Conservation (phyloP, 345 rosid species). For the Pugionium cornutum region DNA sequence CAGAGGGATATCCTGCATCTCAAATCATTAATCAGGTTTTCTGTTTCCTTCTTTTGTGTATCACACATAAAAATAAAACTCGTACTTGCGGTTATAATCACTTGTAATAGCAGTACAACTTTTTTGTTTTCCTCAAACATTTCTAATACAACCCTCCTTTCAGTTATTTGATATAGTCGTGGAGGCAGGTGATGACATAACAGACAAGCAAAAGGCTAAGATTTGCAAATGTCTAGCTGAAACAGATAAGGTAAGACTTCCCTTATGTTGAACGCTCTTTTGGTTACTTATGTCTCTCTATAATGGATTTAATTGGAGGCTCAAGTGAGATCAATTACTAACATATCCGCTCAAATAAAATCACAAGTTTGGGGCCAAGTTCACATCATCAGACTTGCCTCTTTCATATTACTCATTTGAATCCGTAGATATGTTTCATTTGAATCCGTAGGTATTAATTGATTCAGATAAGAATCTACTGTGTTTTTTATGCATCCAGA, state of each 20-base stretch:
- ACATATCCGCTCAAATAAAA: not conserved
- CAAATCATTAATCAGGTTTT: conserved; percentile 81
- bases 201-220: conserved; percentile 90
- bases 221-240: conserved; percentile 73
- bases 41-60: conserved; percentile 12
- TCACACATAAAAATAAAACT: not conserved
- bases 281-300: not conserved
- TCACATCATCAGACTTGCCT: too few relatives aligned
- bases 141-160: conserved; percentile 30
- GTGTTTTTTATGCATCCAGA: conserved; percentile 49
- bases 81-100: not conserved
- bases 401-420: too few relatives aligned
- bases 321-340: conserved; percentile 5
- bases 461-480: too few relatives aligned
- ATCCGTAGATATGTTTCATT: not conserved
- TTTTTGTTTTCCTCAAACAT: too few relatives aligned
- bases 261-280: not conserved
- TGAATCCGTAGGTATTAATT: not conserved
- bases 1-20: conserved; percentile 91
- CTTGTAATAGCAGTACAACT: not conserved
- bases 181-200: conserved; percentile 60
- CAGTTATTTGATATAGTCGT: conserved; percentile 74
- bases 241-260: conserved; percentile 72
- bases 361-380: not conserved
- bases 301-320: conserved; percentile 9